Base-by-base conservation (phyloP, 768 basidiomycete genomes). In the Macrolepiota fuliginosa region DNA sequence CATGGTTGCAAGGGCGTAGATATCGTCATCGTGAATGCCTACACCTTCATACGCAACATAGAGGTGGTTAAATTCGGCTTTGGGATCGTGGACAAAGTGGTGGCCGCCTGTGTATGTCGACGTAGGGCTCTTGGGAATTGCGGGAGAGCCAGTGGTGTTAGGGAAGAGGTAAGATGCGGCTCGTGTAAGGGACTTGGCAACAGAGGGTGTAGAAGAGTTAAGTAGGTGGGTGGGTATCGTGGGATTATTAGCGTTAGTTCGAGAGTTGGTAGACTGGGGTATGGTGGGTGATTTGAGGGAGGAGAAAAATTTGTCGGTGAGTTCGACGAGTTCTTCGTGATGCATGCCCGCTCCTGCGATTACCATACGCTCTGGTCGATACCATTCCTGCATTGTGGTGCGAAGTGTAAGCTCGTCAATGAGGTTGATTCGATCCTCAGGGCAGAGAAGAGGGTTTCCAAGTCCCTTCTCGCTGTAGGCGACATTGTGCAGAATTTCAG, bases 21-120 rank as follows among this genome's bases (percentile, higher is more conserved):
- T 90, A 70, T 97, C 94, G 54, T 91, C 87, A 65, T 96, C 92
- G 69, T 91, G 87, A 50, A 98, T 92, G 2, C 93, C 90, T 2
- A 93, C 82, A 27, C 95, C 94, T 72, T 98, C 96, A 68, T 89
- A 99, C 0, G 84, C 94, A 59, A 99, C 80, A 72, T 97, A 97
- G 56, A 98, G 81, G 73, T 98, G 97, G 65, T 94, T 88, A 72
- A 98, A 93, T 67, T 97, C 91, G 52, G 86, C 76, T 3, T 75
- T 68, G 2, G 78, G 69, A 60, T 88, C 85, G 57, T 77, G 77
- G 39, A 94, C 82, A 72, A 88, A 92, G 36, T 78, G 79, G 64
- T 92, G 82, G 5, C 96, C 96, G 46, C 96, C 96, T 1, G 89
- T 92, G 74, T 98, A 98, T 4, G 83, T 80, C 7, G 84, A 79